Evolutionary conservation across 2,329 filamentous ascomycete species (phyloP), one percentile per base, ranked within the genome.

Genomic region (Fusarium lateritium): DNA sequence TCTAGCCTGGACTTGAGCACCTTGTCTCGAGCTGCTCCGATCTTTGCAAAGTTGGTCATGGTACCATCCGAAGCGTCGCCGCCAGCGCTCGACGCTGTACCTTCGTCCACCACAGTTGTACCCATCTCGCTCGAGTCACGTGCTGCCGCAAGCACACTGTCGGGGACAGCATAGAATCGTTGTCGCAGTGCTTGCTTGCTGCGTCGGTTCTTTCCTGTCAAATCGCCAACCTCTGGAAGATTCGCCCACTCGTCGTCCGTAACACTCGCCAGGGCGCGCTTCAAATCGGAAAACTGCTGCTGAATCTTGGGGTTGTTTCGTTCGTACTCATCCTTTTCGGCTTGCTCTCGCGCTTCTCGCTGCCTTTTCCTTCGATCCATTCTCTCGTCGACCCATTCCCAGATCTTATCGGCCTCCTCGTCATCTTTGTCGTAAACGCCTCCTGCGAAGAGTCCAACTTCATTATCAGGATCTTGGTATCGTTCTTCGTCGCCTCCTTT

Each of bases 21-120:
- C 80, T 97, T 98, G 83, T 98, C 94, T 82, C 96, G 90, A 21
- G 96, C 97, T 44, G 94, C 94, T 80, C 97, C 96, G 67, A 99
- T 98, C 79, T 97, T 93, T 44, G 95, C 95, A 78, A 99, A 99
- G 78, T 99, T 98, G 13, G 95, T 99, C 88, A 97, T 96, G 2
- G 94, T 97, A 3, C 95, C 94, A 75, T 97, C 94, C 60, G 90
- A 87, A 28, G 79, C 81, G 47, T 85, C 82, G 14, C 65, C 65
- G 5, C 67, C 67, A 13, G 70, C 64, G 31, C 69, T 70, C 4
- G 78, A 73, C n/a, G 85, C 80, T 3, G 82, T 79, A 2, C 89
- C 92, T 64, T 97, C 94, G 38, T 97, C 94, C 44, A 90, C 86
- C n/a, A 99, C 90, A 0, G 93, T 97, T 3, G 94, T 96, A 47